Conservation (phyloP, 805 yeast genomes). For the Metschnikowia cerradonensis region DNA sequence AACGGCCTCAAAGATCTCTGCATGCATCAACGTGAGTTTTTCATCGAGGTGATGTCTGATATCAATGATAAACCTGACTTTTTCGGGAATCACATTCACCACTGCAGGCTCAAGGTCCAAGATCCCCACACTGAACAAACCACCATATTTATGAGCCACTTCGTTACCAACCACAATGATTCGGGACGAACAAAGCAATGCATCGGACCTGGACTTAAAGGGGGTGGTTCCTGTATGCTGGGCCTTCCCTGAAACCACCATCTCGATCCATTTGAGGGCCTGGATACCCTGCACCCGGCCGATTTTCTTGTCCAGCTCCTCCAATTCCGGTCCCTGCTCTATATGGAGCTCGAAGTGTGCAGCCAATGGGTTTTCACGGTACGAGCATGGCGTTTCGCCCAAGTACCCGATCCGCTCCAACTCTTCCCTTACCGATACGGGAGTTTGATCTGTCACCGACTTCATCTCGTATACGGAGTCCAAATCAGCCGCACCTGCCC, state of each 20-base stretch:
- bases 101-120: constrained; percentile 55
- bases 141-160: constrained; percentile 48
- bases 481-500: constrained; percentile 50
- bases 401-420: constrained; percentile 58
- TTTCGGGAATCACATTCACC: constrained; percentile 65
- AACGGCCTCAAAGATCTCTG: constrained; percentile 37
- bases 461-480: constrained; percentile 49
- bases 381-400: constrained; percentile 48
- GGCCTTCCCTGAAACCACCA: constrained; percentile 57
- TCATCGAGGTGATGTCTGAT: constrained; percentile 53
- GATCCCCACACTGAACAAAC: constrained; percentile 58
- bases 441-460: constrained; percentile 49
- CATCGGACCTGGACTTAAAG: constrained; percentile 55
- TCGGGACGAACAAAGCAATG: constrained; percentile 53
- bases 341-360: constrained; percentile 75
- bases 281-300: constrained; percentile 69
- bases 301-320: constrained; percentile 49
- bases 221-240: constrained; percentile 78
- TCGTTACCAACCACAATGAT: constrained; percentile 56
- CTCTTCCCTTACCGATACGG: constrained; percentile 50
- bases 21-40: constrained; percentile 31
- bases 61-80: constrained; percentile 58
- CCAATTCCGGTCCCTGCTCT: constrained; percentile 73
- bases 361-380: constrained; percentile 50
- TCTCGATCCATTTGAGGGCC: constrained; percentile 59